These are phyloP conservation scores for Aureobasidium vineae DNA, from an alignment of 2,329 filamentous ascomycete species.

Conservation along the genomic window DNA sequence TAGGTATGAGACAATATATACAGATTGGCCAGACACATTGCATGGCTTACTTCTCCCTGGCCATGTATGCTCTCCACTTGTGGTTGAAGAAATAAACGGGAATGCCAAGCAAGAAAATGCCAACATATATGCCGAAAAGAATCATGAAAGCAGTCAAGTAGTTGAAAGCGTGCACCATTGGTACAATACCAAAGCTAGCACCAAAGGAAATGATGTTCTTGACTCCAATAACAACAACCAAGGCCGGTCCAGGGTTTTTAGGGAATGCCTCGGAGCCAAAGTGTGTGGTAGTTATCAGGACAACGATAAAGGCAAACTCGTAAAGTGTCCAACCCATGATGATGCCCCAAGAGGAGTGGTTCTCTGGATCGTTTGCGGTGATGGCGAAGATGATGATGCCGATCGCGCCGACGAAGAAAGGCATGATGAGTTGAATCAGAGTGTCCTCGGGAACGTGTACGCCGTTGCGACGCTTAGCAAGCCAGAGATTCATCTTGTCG, in stretches of 20 bases:
- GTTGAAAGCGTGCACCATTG: constrained; percentile 36
- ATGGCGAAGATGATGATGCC: constrained; percentile 39
- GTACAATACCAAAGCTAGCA: constrained; percentile 37
- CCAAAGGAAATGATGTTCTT: constrained; percentile 42
- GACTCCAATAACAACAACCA: constrained; percentile 39
- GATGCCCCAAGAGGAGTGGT: constrained; percentile 31
- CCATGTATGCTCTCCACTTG: constrained; percentile 15
- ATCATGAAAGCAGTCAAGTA: constrained; percentile 34
- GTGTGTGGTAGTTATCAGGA: constrained; percentile 37
- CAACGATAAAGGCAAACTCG: constrained; percentile 33
- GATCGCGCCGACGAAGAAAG: constrained; percentile 37
- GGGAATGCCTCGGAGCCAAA: constrained; percentile 36
- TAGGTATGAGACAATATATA: no score
- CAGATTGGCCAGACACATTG: no score
- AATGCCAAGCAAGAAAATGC: constrained; percentile 34
- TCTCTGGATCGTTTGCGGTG: constrained; percentile 33
- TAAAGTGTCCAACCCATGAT: constrained; percentile 36
- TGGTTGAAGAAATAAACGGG: constrained; percentile 35
- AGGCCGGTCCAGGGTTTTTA: constrained; percentile 37
- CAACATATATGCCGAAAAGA: constrained; percentile 30
- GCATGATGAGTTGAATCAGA: constrained; percentile 38
- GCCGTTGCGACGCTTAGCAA: constrained; percentile 39
- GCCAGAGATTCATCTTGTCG: constrained; percentile 33
- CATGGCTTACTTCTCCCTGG: neutral
- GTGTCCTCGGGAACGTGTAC: constrained; percentile 41